Base-by-base conservation (phyloP, 83 land plant genomes). In the Picea engelmannii region DNA sequence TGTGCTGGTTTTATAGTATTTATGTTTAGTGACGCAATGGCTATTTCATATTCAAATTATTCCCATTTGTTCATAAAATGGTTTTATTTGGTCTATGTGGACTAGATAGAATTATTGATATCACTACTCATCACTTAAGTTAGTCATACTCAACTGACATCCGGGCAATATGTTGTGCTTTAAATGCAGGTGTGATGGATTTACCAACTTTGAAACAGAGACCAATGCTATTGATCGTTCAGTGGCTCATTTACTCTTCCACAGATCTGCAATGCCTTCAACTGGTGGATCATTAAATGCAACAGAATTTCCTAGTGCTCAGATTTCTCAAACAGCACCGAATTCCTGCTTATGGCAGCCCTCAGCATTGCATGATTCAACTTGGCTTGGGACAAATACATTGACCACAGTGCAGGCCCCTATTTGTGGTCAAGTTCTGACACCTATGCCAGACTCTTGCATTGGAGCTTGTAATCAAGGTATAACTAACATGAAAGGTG, bases 141-240 rank as follows among this genome's bases (percentile, higher is more conserved):
- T 49, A 59, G 61, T 52, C 55, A n/a, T 49, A 52, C 60, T 11
- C 18, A 52, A 16, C 59, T 75, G 60, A 52, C 31, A 49, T 75
- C 55, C 31, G 24, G 27, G 10, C 18, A 21, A 23, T 75, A 17
- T 75, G 24, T 55, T 55, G 58, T 75, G 27, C 55, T 8, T 21
- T 75, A 49, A 74, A 52, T 82, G 78, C 80, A 91, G 91, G 77
- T 84, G 78, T 61, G 49, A 70, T 5, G 86, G 84, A 18, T 80
- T 84, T 67, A 31, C 83, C 67, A 89, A 87, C 79, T 67, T 84
- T 49, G 91, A 89, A 81, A 92, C 91, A 16, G 87, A 83, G 73
- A 89, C 91, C 49, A 92, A 92, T 84, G 89, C 89, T 35, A 87
- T 90, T 18, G 95, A 92, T 69, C 89, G 95, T 0, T 81, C 88